Base-by-base conservation (phyloP, 1,284 basidiomycete species). In the Mycena citricolor region DNA sequence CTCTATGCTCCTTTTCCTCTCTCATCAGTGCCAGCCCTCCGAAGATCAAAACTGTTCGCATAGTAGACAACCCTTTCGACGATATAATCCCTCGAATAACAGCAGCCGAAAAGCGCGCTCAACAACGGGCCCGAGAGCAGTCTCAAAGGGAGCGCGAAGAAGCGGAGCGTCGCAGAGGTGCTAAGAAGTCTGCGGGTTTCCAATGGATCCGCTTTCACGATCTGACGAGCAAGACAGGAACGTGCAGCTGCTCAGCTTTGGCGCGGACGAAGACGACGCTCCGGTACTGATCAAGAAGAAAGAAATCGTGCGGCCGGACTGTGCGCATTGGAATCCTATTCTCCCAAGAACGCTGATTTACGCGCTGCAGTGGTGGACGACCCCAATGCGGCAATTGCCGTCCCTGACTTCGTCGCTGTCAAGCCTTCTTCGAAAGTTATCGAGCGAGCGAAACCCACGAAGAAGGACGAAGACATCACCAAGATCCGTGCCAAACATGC, bases 1-100 rank as follows among this genome's bases (percentile, higher is more conserved):
- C 41, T 24, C 42, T 16, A 8, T 25, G 26, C 34, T 23, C 23
- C 17, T 41, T 28, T 44, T 30, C 12, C 10, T 43, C n/a, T 50
- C 31, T 25, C 29, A 23, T 2, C 11, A 6, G 23, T 32, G 33
- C 1, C 48, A 92, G 90, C 52, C 92, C 95, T 0, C 93, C 94
- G 0, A 94, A 90, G 60, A 90, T 99, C 61, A 85, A 83, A 52
- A 79, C 77, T 1, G 74, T 95, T 28, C 79, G 83, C 13, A 90
- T 97, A 42, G 61, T 94, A 12, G 91, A 97, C 45, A 95, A 97
- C 60, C 94, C 95, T 0, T 98, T 97, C 61, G 79, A 85, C 36
- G 94, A 98, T 60, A 95, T 98, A 54, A 77, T 94, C 21, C 94
- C 95, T 1, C 84, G 95, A n/a, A 97, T 97, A 53, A 99, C 95